Conservation (phyloP, 192 early-diverging fungal genomes). For the Coemansia sp. region DNA sequence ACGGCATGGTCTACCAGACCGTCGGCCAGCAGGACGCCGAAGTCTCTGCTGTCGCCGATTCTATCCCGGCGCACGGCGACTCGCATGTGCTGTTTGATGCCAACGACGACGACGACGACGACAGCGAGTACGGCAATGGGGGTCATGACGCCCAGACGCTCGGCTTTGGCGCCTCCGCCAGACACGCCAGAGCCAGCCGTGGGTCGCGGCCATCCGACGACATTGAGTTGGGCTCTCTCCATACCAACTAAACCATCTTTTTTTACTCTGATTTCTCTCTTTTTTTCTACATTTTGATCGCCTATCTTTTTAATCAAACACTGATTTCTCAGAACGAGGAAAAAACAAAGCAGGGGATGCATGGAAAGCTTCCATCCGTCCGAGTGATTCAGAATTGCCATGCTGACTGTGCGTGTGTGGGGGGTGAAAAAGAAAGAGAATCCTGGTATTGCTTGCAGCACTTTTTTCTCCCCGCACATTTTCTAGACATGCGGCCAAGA, state of each 20-base stretch:
- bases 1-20: constrained; percentile 33
- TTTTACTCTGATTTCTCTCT: not conserved
- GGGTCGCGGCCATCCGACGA: constrained; percentile 31
- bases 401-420: no score
- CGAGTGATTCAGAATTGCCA: no score
- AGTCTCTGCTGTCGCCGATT: not conserved
- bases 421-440: no score
- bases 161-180: no score
- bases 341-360: not conserved
- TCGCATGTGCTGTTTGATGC: constrained; percentile 45
- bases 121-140: constrained; percentile 3
- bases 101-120: constrained; percentile 19
- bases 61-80: constrained; percentile 4
- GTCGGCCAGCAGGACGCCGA: constrained; percentile 22
- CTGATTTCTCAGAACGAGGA: not conserved
- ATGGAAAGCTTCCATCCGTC: not conserved
- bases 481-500: not conserved
- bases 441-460: not conserved
- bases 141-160: constrained; percentile 1
- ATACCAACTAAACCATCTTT: not conserved
- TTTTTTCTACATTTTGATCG: not conserved
- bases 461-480: not conserved
- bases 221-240: constrained; percentile 38
- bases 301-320: not conserved
- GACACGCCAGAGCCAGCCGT: not conserved